A percentile compares a stretch with the other conserved stretches of the same genome.
phyloP scores from a whole-genome alignment of 2,329 filamentous ascomycete genomes.

The Fusarium pseudonygamai region DNA sequence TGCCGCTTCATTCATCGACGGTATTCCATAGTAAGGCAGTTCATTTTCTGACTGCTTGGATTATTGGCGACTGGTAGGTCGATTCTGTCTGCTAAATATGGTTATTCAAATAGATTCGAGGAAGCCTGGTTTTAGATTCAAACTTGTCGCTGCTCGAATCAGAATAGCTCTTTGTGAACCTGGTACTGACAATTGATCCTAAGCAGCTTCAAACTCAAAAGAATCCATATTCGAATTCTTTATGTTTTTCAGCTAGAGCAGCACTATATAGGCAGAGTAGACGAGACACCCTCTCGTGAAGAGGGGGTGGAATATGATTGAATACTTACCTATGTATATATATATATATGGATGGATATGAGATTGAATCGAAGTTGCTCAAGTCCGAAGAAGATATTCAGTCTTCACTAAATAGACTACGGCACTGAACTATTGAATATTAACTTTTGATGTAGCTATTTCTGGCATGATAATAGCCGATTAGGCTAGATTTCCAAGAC shows the following conservation, averaged over 20 bases:
- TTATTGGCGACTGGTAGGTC: too few relatives aligned
- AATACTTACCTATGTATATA: neutral
- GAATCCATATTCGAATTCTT: neutral
- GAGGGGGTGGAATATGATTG: neutral
- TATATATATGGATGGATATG: neutral
- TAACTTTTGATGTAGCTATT: neutral
- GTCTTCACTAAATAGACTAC: neutral
- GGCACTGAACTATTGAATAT: neutral
- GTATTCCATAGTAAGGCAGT: neutral
- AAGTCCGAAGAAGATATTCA: neutral
- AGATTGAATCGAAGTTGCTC: neutral
- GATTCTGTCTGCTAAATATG: accelerated
- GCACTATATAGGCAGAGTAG: neutral
- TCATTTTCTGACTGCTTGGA: neutral
- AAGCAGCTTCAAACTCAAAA: neutral
- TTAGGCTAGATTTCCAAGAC: neutral
- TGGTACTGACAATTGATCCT: too few relatives aligned
- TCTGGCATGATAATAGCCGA: neutral
- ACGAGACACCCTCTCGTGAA: too few relatives aligned
- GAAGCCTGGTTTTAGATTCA: neutral
- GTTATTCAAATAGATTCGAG: neutral
- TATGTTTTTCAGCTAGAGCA: neutral
- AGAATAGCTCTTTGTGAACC: neutral
- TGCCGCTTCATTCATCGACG: too few relatives aligned
- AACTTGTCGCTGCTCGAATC: neutral